Percentiles rank a stretch among this genome's conserved stretches.
Evolutionary conservation across 2,329 filamentous ascomycete species (phyloP).

Genomic region (Pseudogymnoascus sp.): DNA sequence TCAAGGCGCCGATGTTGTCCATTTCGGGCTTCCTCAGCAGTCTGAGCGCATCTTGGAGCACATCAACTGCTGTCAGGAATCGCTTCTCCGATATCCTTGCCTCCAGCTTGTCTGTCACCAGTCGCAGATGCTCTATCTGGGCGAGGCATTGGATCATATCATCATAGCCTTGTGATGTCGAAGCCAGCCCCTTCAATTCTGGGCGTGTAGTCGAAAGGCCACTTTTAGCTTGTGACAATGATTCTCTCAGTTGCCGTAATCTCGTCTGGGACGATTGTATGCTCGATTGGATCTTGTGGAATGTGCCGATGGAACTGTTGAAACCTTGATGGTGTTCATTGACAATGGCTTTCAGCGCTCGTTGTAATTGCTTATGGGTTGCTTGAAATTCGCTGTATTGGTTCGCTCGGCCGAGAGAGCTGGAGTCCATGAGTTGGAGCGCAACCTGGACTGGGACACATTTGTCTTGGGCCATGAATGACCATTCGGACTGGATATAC

Average conservation of each 20-base stretch:
- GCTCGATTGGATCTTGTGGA: slow-evolving; percentile 94
- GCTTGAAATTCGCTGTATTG: slow-evolving; percentile 78
- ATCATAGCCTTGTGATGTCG: slow-evolving; percentile 82
- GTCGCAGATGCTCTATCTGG: slow-evolving; percentile 78
- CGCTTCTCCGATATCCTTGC: slow-evolving; percentile 93
- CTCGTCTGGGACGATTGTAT: slow-evolving; percentile 82
- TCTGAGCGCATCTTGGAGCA: slow-evolving; percentile 77
- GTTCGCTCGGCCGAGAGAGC: slow-evolving; percentile 83
- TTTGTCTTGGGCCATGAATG: slow-evolving; percentile 78
- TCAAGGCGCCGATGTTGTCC: slow-evolving; percentile 81
- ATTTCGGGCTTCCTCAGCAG: slow-evolving; percentile 80
- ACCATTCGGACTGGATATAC: slow-evolving; percentile 82
- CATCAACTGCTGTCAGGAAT: slow-evolving; percentile 85
- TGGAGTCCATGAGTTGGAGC: slow-evolving; percentile 87
- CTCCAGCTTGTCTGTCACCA: slow-evolving; percentile 85
- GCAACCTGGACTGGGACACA: slow-evolving; percentile 91
- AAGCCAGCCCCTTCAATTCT: slow-evolving; percentile 82
- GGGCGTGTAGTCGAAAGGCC: slow-evolving; percentile 80
- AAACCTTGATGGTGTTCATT: slow-evolving; percentile 99
- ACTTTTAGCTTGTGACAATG: slow-evolving; percentile 69
- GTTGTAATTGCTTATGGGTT: slow-evolving; percentile 81
- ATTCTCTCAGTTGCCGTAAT: slow-evolving; percentile 73
- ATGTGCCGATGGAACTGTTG: slow-evolving; percentile 97
- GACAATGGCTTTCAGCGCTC: slow-evolving; percentile 85
- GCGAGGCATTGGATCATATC: slow-evolving; percentile 75